Evolutionary conservation across 2,329 filamentous ascomycete genomes (phyloP), one percentile per base, ranked within the genome.

Genomic region (Bertia moriformis): DNA sequence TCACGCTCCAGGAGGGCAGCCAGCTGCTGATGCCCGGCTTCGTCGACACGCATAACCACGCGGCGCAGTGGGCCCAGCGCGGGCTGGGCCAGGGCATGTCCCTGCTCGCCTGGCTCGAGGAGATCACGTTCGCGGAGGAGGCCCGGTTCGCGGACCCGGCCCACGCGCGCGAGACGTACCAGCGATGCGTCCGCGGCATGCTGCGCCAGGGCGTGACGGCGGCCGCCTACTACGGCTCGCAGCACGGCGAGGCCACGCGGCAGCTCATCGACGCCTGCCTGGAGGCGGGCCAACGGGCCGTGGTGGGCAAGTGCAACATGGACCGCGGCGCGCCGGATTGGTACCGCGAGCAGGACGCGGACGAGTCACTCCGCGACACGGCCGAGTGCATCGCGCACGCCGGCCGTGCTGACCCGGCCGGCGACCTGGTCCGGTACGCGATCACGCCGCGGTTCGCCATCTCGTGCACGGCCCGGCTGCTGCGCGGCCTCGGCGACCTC

Each of bases 121-220:
- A 67, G n/a, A 61, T 78, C 18, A 82, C 78, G 0, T 83, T 80
- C 46, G 73, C 71, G 2, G 66, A 73, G 44, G 77, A 83, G 52
- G 67, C 74, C 3, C 69, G 66, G 7, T 81, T 80, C 49, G 47
- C 53, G 2, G 70, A 80, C 45, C 48, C 60, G 0, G 53, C 46
- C 1, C 70, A 82, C 46, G 74, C 75, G 0, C 51, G 52, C 4
- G 54, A 55, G 3, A 58, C 69, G 20, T 80, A 79, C 48, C 48
- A 56, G 1, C 50, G 56, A 20, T 67, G 70, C 38, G 67, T 82
- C 4, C 56, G 60, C 2, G 73, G 71, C 1, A 70, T 78, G 42
- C 60, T 83, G 10, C 59, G 63, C 15, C 76, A 81, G 46, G 74
- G 73, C 36, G 62, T 74, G 47, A 79, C 74, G 2, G 77, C 71